Conservation (phyloP, 2,329 filamentous ascomycete species). For the Emmonsiellopsis sp. region DNA sequence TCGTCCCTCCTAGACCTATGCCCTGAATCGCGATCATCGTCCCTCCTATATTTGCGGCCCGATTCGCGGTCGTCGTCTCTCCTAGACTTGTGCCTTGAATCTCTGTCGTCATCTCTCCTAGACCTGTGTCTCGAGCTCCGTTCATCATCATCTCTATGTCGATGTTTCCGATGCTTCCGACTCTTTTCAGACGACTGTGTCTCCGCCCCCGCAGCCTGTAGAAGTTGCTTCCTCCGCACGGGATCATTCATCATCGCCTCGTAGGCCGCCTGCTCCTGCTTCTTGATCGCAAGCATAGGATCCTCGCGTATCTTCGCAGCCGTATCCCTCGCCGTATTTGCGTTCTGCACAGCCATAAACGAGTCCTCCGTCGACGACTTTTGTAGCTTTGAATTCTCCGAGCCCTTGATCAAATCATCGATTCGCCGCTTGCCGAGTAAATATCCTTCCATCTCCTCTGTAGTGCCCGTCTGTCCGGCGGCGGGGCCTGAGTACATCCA, state of each 20-base stretch:
- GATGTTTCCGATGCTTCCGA: slow-evolving; percentile 39
- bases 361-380: slow-evolving; percentile 59
- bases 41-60: slow-evolving; percentile 8
- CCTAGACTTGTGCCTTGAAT: slow-evolving; percentile 15
- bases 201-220: slow-evolving; percentile 42
- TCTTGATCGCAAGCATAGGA: slow-evolving; percentile 86
- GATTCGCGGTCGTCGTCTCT: slow-evolving; percentile 18
- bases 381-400: slow-evolving; percentile 69
- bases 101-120: slow-evolving; percentile 10
- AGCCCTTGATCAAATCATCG: slow-evolving; percentile 74
- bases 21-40: slow-evolving; percentile 2
- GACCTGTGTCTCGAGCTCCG: slow-evolving; percentile 12
- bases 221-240: slow-evolving; percentile 49
- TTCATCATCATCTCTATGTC: slow-evolving; percentile 21
- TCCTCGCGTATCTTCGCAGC: slow-evolving; percentile 82
- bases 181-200: slow-evolving; percentile 28
- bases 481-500: slow-evolving; percentile 97
- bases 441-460: slow-evolving; percentile 88
- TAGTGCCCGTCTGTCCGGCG: slow-evolving; percentile 61
- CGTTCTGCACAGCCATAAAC: slow-evolving; percentile 52
- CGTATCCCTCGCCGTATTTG: slow-evolving; percentile 68
- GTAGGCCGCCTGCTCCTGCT: slow-evolving; percentile 74
- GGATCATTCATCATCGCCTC: slow-evolving; percentile 44
- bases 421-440: slow-evolving; percentile 86
- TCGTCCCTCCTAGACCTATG: not conserved